Conservation (phyloP, 805 yeast genomes). For the Pichia deserticola region DNA sequence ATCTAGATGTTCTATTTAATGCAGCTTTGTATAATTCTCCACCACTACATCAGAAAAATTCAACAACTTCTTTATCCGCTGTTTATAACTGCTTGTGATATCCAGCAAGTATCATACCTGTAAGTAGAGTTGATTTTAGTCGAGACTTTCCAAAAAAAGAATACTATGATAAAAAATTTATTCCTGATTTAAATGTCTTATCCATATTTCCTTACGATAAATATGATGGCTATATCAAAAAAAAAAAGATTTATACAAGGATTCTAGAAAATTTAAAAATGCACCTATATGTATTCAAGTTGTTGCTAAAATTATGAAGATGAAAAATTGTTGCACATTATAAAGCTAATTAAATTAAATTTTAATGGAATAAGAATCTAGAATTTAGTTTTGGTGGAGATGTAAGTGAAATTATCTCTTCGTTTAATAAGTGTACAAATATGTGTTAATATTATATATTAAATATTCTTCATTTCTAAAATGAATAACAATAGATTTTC, state of each 20-base stretch:
- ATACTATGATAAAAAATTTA: not conserved
- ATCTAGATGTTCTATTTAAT: no score
- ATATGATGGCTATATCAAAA: not conserved
- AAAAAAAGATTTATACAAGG: not conserved
- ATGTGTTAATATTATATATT: no score
- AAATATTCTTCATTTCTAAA: no score
- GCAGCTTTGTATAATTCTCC: no score
- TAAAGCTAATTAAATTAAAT: not conserved
- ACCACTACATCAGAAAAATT: not conserved
- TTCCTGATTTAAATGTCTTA: not conserved
- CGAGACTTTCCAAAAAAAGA: not conserved
- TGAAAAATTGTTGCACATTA: not conserved
- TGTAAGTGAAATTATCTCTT: no score
- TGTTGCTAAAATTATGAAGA: not conserved
- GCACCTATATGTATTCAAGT: not conserved
- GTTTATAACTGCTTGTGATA: not conserved
- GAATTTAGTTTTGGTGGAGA: no score
- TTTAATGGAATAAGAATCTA: no score
- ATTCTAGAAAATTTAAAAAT: not conserved
- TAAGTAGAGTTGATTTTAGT: not conserved
- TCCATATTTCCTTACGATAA: not conserved
- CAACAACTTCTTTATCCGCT: not conserved
- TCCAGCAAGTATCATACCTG: not conserved
- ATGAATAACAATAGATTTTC: no score
- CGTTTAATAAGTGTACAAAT: no score